Evolutionary conservation across 2,329 filamentous ascomycete genomes (phyloP).

Genomic region (Colletotrichum nymphaeae): DNA sequence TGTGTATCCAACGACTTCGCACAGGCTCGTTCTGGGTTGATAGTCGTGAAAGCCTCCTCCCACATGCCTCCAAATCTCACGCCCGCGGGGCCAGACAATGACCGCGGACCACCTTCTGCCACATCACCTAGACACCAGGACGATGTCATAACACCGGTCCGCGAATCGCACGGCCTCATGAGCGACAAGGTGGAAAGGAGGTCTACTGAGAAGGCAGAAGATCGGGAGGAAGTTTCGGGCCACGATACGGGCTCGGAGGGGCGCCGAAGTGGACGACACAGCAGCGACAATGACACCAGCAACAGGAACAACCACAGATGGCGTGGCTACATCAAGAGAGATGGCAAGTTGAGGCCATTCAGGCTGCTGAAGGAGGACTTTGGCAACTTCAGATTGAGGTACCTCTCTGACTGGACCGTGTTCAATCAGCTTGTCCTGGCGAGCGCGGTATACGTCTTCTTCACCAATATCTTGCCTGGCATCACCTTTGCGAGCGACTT

Average conservation of each 20-base stretch:
- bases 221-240: not conserved
- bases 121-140: not conserved
- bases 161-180: not conserved
- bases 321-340: constrained; percentile 43
- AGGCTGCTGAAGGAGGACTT: constrained; percentile 63
- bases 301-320: constrained; percentile 6
- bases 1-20: not conserved
- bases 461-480: constrained; percentile 73
- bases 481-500: constrained; percentile 76
- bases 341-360: constrained; percentile 61
- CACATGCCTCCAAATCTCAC: not conserved
- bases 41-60: not conserved
- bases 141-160: constrained; percentile 12
- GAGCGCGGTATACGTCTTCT: constrained; percentile 74
- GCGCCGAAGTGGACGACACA: not conserved
- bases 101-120: not conserved
- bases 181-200: not conserved
- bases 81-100: not conserved
- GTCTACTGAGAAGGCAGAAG: not conserved
- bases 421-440: constrained; percentile 75
- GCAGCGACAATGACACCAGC: not conserved
- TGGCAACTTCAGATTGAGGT: constrained; percentile 57
- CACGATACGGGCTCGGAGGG: not conserved
- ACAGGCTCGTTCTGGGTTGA: not conserved
- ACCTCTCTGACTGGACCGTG: constrained; percentile 64